These are phyloP conservation scores for Huntiella abstrusa DNA, from an alignment of 2,329 filamentous ascomycete genomes.

Conservation along the genomic window DNA sequence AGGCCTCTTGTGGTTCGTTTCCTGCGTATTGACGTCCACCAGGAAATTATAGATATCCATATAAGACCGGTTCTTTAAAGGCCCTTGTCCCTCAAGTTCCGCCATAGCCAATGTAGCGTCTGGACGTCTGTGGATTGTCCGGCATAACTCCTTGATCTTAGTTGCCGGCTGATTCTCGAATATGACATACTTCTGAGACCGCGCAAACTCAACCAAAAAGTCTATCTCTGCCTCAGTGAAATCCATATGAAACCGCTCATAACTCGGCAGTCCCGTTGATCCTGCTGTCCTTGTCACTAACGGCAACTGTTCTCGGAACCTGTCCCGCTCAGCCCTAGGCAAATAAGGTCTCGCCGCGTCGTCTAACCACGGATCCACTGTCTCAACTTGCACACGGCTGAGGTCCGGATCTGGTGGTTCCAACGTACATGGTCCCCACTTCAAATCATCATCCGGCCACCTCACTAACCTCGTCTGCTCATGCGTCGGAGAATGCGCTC, in stretches of 20 bases:
- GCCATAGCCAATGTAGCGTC: slow-evolving; percentile 9
- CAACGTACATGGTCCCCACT: too few relatives aligned
- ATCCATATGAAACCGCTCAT: slow-evolving; percentile 23
- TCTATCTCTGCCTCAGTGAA: slow-evolving; percentile 23
- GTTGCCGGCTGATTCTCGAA: slow-evolving; percentile 6
- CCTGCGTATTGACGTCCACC: slow-evolving; percentile 18
- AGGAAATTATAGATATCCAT: slow-evolving; percentile 22
- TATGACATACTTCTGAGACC: not conserved
- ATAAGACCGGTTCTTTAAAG: slow-evolving; percentile 14
- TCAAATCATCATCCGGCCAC: too few relatives aligned
- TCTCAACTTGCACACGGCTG: not conserved
- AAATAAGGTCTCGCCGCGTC: slow-evolving; percentile 3
- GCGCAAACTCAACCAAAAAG: slow-evolving; percentile 11
- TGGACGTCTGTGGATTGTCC: slow-evolving; percentile 11
- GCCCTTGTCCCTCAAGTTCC: slow-evolving; percentile 11
- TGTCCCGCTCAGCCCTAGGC: not conserved
- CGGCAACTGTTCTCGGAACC: not conserved
- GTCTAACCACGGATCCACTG: not conserved
- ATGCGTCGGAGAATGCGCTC: too few relatives aligned
- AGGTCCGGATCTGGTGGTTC: too few relatives aligned
- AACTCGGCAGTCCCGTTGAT: not conserved
- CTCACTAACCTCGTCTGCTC: too few relatives aligned
- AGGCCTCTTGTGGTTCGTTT: slow-evolving; percentile 13
- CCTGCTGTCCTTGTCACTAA: not conserved
- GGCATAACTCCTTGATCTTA: slow-evolving; percentile 12